phyloP scores from a whole-genome alignment of 257 asterid genomes.

The Primulina eburnea region DNA sequence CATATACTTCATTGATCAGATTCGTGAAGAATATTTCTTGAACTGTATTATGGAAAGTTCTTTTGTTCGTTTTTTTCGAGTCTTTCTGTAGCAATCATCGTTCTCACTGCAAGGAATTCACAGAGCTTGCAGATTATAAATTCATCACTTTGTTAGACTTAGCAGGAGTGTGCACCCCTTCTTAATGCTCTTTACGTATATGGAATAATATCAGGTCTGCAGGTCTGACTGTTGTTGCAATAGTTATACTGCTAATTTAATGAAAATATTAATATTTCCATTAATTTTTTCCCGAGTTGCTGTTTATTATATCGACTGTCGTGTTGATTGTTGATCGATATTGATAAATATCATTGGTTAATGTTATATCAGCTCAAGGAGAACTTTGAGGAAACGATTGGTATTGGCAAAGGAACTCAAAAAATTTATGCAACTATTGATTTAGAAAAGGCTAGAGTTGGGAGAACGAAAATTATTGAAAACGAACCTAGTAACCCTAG shows the following conservation, averaged over 20 bases:
- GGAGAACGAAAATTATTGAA: constrained; percentile 65
- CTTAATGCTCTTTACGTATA: not conserved
- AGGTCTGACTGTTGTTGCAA: not conserved
- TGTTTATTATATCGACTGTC: not conserved
- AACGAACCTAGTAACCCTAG: constrained; percentile 67
- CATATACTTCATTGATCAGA: not conserved
- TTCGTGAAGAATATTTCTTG: not conserved
- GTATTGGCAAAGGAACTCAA: constrained; percentile 78
- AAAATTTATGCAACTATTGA: constrained; percentile 74
- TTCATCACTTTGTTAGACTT: no score
- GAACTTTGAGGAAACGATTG: constrained; percentile 72
- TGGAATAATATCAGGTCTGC: not conserved
- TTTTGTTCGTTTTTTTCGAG: not conserved
- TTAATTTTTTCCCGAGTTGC: not conserved
- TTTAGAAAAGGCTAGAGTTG: constrained; percentile 86
- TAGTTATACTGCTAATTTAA: not conserved
- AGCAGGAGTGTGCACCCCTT: not conserved
- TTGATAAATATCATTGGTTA: constrained; percentile 17
- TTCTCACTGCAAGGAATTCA: not conserved
- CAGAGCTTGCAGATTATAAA: not conserved
- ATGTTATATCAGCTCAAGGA: constrained; percentile 47
- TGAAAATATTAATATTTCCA: not conserved
- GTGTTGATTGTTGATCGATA: constrained; percentile 13
- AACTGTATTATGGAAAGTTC: not conserved
- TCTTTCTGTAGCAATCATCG: not conserved